These are phyloP conservation scores for Pseudozyma tsukubaensis DNA, from an alignment of 1,284 basidiomycete species.

Conservation along the genomic window DNA sequence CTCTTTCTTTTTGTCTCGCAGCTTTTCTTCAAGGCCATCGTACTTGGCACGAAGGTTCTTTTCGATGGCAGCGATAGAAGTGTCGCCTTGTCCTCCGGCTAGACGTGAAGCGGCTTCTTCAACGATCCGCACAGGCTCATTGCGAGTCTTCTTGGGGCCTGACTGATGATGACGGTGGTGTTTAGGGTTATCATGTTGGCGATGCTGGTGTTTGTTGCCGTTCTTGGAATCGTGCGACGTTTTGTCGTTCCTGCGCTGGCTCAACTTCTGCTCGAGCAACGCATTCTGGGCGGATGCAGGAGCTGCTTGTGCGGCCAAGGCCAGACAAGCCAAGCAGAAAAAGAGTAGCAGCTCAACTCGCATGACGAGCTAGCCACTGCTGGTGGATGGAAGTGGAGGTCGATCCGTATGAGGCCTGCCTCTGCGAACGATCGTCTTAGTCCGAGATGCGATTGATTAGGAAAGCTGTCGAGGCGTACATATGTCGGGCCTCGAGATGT, in stretches of 20 bases:
- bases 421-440: not conserved
- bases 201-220: conserved; percentile 1
- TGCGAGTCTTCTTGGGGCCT: conserved; percentile 1
- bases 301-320: conserved; percentile 35
- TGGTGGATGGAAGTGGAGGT: not conserved
- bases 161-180: not conserved
- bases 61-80: not conserved
- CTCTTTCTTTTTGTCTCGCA: not conserved
- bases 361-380: conserved; percentile 21
- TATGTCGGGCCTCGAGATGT: not conserved
- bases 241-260: conserved; percentile 1
- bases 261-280: conserved; percentile 2
- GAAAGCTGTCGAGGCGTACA: too few relatives aligned
- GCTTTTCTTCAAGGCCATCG: not conserved
- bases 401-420: conserved; percentile 16
- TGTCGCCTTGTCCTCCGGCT: not conserved
- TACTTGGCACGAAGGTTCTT: not conserved
- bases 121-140: not conserved
- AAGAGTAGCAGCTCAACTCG: conserved; percentile 17
- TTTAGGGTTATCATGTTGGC: not conserved
- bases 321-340: conserved; percentile 34
- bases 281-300: conserved; percentile 16
- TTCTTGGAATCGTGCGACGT: not conserved
- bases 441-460: not conserved
- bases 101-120: not conserved